These are phyloP conservation scores for Gossypium thurberi DNA, from an alignment of 345 rosid species.

Conservation along the genomic window DNA sequence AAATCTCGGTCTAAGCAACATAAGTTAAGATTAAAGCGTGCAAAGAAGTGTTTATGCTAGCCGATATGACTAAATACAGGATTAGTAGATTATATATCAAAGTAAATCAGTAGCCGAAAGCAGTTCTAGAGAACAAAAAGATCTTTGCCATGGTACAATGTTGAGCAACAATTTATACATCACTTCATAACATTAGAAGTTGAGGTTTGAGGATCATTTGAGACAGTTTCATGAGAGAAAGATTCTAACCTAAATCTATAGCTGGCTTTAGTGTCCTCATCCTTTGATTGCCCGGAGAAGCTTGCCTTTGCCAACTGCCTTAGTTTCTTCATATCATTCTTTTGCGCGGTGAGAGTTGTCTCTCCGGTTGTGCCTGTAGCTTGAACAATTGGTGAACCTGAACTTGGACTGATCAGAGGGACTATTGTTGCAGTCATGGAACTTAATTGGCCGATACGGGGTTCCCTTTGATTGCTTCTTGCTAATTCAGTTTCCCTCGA, in stretches of 20 bases:
- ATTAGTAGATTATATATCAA: neutral
- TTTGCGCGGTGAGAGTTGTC: slow-evolving; percentile 11
- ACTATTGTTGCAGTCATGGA: slow-evolving; percentile 43
- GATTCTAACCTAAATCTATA: slow-evolving; percentile 9
- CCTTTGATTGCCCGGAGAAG: slow-evolving; percentile 25
- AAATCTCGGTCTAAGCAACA: neutral
- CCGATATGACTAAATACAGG: neutral
- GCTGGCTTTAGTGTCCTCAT: slow-evolving; percentile 23
- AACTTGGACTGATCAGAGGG: slow-evolving; percentile 36
- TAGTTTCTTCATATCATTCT: slow-evolving; percentile 39
- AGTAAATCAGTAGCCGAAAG: neutral
- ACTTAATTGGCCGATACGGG: slow-evolving; percentile 17
- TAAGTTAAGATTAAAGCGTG: neutral
- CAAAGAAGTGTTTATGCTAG: neutral
- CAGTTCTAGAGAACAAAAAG: neutral
- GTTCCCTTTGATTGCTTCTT: slow-evolving; percentile 15
- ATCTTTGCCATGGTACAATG: neutral
- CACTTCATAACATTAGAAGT: slow-evolving; percentile 16
- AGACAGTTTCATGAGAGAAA: slow-evolving; percentile 8
- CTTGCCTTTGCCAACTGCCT: slow-evolving; percentile 45
- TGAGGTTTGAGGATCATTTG: slow-evolving; percentile 18
- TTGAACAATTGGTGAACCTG: slow-evolving; percentile 28
- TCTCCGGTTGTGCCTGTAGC: slow-evolving; percentile 7
- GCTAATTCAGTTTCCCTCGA: slow-evolving; percentile 23
- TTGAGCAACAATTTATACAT: neutral